Percentiles rank a stretch among this genome's conserved stretches.
Conservation (phyloP, 2,329 filamentous ascomycete species). For the Clarireedia hainanense region DNA sequence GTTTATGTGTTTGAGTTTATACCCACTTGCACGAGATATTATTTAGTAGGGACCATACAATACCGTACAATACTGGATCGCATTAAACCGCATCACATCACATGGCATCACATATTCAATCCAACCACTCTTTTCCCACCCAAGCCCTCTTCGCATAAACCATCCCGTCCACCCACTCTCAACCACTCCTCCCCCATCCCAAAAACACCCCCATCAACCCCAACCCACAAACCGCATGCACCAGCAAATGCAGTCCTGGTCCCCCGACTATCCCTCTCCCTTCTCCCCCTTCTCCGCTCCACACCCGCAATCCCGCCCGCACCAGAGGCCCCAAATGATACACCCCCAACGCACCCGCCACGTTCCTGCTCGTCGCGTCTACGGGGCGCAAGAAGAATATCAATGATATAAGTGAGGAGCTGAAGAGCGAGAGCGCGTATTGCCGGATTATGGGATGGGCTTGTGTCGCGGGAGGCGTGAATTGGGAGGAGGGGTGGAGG, state of each 20-base stretch:
- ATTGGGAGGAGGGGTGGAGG: constrained; percentile 28
- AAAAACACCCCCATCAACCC: constrained; percentile 4
- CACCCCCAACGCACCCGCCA: constrained; percentile 29
- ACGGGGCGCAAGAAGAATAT: constrained; percentile 25
- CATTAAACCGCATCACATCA: no score
- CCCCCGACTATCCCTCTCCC: constrained; percentile 16
- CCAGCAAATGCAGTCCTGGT: constrained; percentile 21
- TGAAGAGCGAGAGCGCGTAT: constrained; percentile 32
- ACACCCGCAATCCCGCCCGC: constrained; percentile 12
- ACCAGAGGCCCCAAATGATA: constrained; percentile 30
- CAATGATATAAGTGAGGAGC: constrained; percentile 29
- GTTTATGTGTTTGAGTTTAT: no score
- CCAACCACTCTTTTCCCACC: background rate
- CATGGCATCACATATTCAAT: no score
- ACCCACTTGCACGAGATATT: no score
- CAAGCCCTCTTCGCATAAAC: background rate
- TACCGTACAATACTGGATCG: no score
- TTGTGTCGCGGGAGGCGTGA: constrained; percentile 27
- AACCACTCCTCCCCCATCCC: background rate
- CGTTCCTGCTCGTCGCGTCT: constrained; percentile 25
- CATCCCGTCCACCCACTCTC: background rate
- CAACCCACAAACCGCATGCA: constrained; percentile 17
- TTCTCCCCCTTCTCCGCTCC: background rate
- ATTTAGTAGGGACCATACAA: no score
- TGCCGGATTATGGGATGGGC: constrained; percentile 31